phyloP scores from a whole-genome alignment of 148 eudicot species.

The Dysphania ambrosioides region DNA sequence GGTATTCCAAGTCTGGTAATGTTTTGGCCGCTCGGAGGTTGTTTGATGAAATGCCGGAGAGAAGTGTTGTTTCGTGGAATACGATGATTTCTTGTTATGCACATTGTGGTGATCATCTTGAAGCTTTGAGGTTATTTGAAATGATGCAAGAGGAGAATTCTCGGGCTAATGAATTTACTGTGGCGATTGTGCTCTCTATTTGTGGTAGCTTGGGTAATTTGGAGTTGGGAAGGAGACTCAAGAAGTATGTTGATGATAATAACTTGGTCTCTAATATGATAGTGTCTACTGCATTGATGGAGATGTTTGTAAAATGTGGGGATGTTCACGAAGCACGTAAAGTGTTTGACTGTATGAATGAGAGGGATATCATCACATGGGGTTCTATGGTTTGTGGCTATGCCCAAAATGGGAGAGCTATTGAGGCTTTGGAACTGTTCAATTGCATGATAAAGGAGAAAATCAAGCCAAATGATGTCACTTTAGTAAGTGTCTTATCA shows the following conservation, averaged over 20 bases:
- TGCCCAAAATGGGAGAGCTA: constrained; percentile 51
- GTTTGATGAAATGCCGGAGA: constrained; percentile 55
- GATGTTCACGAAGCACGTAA: constrained; percentile 47
- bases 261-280: constrained; percentile 39
- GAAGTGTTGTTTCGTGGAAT: constrained; percentile 57
- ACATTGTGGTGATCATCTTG: constrained; percentile 37
- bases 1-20: constrained; percentile 43
- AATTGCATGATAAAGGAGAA: constrained; percentile 37
- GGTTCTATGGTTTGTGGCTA: constrained; percentile 66
- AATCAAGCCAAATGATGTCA: constrained; percentile 51
- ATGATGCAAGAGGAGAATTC: constrained; percentile 41
- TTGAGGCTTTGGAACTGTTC: constrained; percentile 52
- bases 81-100: constrained; percentile 52
- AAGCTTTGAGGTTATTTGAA: constrained; percentile 52
- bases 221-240: constrained; percentile 46
- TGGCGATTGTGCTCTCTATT: constrained; percentile 44
- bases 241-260: constrained; percentile 42
- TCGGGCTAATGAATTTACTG: constrained; percentile 45
- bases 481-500: constrained; percentile 49
- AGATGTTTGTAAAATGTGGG: constrained; percentile 66
- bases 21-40: constrained; percentile 38
- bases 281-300: constrained; percentile 57
- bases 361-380: constrained; percentile 53
- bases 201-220: constrained; percentile 49
- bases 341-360: constrained; percentile 46